Conservation (phyloP, 2,329 filamentous ascomycete species). For the Microcera coccophila region DNA sequence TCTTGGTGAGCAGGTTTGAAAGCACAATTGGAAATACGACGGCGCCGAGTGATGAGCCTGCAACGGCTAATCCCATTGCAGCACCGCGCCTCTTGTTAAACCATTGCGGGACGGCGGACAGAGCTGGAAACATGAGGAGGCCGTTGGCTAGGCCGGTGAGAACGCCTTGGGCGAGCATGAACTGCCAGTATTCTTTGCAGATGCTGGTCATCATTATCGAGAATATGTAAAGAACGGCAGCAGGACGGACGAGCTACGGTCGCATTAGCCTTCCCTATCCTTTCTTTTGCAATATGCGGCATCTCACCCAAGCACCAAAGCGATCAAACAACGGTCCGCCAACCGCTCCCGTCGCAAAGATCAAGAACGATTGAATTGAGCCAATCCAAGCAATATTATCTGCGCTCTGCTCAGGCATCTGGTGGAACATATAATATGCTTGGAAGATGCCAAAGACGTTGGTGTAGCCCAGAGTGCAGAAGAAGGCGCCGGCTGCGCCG, state of each 20-base stretch:
- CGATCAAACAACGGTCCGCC: slow-evolving; percentile 41
- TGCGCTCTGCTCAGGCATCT: slow-evolving; percentile 17
- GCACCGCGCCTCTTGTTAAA: slow-evolving; percentile 46
- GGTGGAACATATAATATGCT: slow-evolving; percentile 25
- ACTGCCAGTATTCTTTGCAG: slow-evolving; percentile 47
- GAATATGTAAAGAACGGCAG: slow-evolving; percentile 33
- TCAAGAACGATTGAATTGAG: slow-evolving; percentile 22
- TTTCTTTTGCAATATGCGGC: neutral
- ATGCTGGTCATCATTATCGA: slow-evolving; percentile 41
- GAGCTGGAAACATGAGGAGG: slow-evolving; percentile 41
- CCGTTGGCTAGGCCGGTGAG: slow-evolving; percentile 40
- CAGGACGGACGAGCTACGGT: slow-evolving; percentile 31
- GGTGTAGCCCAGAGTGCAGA: slow-evolving; percentile 26
- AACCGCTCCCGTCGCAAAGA: slow-evolving; percentile 28
- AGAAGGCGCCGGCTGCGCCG: slow-evolving; percentile 18
- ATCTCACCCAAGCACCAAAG: slow-evolving; percentile 34
- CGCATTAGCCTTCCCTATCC: slow-evolving; percentile 2
- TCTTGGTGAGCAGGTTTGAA: slow-evolving; percentile 26
- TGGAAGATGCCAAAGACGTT: slow-evolving; percentile 28
- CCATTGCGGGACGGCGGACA: slow-evolving; percentile 35
- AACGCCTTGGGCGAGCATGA: slow-evolving; percentile 49
- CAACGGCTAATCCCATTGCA: slow-evolving; percentile 41
- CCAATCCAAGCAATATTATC: slow-evolving; percentile 29
- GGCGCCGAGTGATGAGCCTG: slow-evolving; percentile 49
- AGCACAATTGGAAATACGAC: slow-evolving; percentile 48